Evolutionary conservation across 176 grass and related monocot species (phyloP), one percentile per base, ranked within the genome.

Genomic region (Rhynchospora tenuis): DNA sequence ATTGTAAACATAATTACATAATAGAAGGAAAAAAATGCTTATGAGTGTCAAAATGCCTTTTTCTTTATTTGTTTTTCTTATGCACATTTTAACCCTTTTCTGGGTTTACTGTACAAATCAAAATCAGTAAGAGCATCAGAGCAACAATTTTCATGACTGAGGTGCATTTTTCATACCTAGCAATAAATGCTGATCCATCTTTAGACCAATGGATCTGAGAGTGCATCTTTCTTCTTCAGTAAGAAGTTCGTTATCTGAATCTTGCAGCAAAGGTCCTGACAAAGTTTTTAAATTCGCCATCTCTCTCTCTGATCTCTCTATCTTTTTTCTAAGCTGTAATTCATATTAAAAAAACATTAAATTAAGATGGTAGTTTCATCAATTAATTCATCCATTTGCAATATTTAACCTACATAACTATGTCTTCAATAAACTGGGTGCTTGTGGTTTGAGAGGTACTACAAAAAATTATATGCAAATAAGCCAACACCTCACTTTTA

Each of bases 201-300:
- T 91, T 70, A 85, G 68, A 31, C 89, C 96, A 84, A 98, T 88
- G 59, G 89, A 90, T 79, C 64, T 69, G 17, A 91, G 84, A 88
- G 87, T 84, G 31, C 58, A 64, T 82, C 65, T 98, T 86, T 98
- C 93, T 85, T 98, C 93, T 84, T 93, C 88, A 14, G 91, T 93
- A 70, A 95, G 82, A 43, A 90, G 89, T 81, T 99, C 91, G 87
- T 70, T 89, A 71, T 99, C 96, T 60, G 86, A 65, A 88, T 81
- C 64, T 77, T 90, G 64, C 19, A 83, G 79, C 47, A 85, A 77
- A 77, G 89, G 83, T 51, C 85, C 85, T 84, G 88, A 90, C 74
- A 85, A 90, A 84, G 74, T 57, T 84, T 27, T 87, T 84, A 99
- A 90, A 27, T 91, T 91, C 48, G 86, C 80, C 55, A 99, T 65